Evolutionary conservation across 768 basidiomycete genomes (phyloP).

Genomic region (Xerocomus spinulosus): DNA sequence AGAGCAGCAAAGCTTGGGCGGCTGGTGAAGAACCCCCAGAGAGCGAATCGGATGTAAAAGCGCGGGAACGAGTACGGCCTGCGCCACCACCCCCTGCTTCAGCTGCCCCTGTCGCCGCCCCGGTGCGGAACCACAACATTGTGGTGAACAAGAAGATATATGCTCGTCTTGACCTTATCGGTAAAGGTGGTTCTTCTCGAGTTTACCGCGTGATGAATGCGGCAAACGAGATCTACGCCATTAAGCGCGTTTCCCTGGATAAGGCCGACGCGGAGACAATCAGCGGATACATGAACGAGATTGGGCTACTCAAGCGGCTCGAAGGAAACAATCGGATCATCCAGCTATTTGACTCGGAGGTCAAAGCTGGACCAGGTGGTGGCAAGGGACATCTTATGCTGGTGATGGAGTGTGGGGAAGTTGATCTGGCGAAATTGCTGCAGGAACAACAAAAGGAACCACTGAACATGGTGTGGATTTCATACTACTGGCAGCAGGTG

Average conservation of each 20-base stretch:
- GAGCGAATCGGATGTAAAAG: constrained; percentile 32
- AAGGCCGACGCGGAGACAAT: constrained; percentile 86
- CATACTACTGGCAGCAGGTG: constrained; percentile 97
- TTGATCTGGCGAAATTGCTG: constrained; percentile 81
- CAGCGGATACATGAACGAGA: constrained; percentile 94
- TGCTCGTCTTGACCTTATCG: constrained; percentile 82
- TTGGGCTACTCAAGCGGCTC: constrained; percentile 87
- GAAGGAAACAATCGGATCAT: constrained; percentile 92
- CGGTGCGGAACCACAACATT: constrained; percentile 39
- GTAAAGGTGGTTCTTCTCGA: constrained; percentile 92
- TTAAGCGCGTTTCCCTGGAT: constrained; percentile 90
- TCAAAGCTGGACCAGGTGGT: constrained; percentile 59
- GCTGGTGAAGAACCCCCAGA: constrained; percentile 41
- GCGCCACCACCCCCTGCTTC: constrained; percentile 34
- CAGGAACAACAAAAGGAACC: constrained; percentile 80
- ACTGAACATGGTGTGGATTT: constrained; percentile 89
- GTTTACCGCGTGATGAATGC: constrained; percentile 87
- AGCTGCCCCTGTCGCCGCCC: constrained; percentile 13
- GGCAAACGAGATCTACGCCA: constrained; percentile 74
- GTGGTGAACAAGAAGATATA: constrained; percentile 71
- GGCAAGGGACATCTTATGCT: constrained; percentile 74
- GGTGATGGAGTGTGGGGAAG: constrained; percentile 96
- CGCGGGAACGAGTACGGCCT: constrained; percentile 29
- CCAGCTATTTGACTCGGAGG: constrained; percentile 84
- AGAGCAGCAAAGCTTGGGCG: constrained; percentile 42